These are phyloP conservation scores for Cladosporium austrohemisphaericum DNA, from an alignment of 2,329 filamentous ascomycete species.

Conservation along the genomic window DNA sequence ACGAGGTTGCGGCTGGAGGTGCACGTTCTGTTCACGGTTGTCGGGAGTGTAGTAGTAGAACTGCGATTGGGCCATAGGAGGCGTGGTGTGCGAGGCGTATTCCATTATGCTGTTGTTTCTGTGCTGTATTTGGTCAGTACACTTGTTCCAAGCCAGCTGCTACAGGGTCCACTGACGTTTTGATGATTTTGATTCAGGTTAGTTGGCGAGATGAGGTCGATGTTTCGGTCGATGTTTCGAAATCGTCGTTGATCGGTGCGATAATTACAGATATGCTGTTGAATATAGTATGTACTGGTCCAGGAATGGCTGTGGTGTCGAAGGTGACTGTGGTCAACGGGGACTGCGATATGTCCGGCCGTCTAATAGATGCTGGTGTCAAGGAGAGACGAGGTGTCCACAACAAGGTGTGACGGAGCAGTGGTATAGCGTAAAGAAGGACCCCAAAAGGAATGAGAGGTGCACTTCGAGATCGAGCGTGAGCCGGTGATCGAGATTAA, in stretches of 20 bases:
- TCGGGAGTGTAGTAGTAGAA: constrained; percentile 89
- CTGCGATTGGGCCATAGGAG: constrained; percentile 61
- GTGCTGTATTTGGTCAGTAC: constrained; percentile 8
- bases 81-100: constrained; percentile 46
- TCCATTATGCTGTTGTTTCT: constrained; percentile 28
- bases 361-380: constrained; percentile 13
- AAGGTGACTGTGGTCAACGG: constrained; percentile 1
- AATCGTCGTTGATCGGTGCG: constrained; percentile 6
- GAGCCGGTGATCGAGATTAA: constrained; percentile 19
- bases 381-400: constrained; percentile 10
- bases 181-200: constrained; percentile 10
- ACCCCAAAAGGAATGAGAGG: constrained; percentile 19
- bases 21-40: constrained; percentile 11
- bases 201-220: neutral
- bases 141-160: neutral
- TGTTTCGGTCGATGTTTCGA: constrained; percentile 7
- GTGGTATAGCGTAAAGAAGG: constrained; percentile 20
- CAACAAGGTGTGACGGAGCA: constrained; percentile 10
- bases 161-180: constrained; percentile 12
- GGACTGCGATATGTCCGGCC: constrained; percentile 2
- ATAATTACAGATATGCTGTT: constrained; percentile 8
- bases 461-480: constrained; percentile 11
- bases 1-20: constrained; percentile 45
- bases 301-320: constrained; percentile 8
- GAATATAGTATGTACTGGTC: constrained; percentile 11